A percentile compares a stretch with the other conserved stretches of the same genome.
These are phyloP conservation scores for Endocarpon pusillum DNA, from an alignment of 495 filamentous ascomycete genomes.

Conservation along the genomic window DNA sequence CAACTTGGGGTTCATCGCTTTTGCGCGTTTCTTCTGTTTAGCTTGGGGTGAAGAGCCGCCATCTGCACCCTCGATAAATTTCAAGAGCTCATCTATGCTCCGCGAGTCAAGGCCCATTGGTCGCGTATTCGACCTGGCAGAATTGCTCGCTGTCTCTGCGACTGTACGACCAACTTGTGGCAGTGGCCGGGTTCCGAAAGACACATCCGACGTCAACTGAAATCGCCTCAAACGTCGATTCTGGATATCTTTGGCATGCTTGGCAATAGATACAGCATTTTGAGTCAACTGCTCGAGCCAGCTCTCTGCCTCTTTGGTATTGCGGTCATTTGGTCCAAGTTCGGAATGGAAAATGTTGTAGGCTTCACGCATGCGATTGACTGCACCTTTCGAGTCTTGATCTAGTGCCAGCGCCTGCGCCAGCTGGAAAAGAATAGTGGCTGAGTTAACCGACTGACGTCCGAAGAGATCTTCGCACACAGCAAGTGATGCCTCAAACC, in stretches of 20 bases:
- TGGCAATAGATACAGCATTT: slow-evolving; percentile 83
- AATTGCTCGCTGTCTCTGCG: slow-evolving; percentile 23
- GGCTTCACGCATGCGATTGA: slow-evolving; percentile 82
- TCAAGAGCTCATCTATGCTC: slow-evolving; percentile 72
- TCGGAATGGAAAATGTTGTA: slow-evolving; percentile 83
- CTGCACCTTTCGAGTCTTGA: slow-evolving; percentile 76
- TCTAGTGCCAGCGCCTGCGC: slow-evolving; percentile 89
- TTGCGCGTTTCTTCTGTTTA: slow-evolving; percentile 51
- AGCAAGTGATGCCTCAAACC: slow-evolving; percentile 85
- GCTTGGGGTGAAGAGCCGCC: slow-evolving; percentile 35
- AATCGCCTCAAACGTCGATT: slow-evolving; percentile 47
- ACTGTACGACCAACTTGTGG: slow-evolving; percentile 37
- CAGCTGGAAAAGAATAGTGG: slow-evolving; percentile 93
- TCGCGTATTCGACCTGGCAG: slow-evolving; percentile 14
- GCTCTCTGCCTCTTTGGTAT: slow-evolving; percentile 84
- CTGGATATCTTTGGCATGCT: slow-evolving; percentile 74
- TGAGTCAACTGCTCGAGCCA: slow-evolving; percentile 95
- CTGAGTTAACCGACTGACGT: slow-evolving; percentile 72
- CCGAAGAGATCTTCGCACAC: slow-evolving; percentile 81
- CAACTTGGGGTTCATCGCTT: slow-evolving; percentile 55
- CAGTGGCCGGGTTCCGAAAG: slow-evolving; percentile 32
- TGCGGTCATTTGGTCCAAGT: slow-evolving; percentile 74
- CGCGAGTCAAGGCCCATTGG: slow-evolving; percentile 39
- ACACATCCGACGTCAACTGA: slow-evolving; percentile 37
- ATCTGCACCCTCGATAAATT: slow-evolving; percentile 67